Evolutionary conservation across 179 eudicot genomes (phyloP).

Genomic region (Nepenthes alata): DNA sequence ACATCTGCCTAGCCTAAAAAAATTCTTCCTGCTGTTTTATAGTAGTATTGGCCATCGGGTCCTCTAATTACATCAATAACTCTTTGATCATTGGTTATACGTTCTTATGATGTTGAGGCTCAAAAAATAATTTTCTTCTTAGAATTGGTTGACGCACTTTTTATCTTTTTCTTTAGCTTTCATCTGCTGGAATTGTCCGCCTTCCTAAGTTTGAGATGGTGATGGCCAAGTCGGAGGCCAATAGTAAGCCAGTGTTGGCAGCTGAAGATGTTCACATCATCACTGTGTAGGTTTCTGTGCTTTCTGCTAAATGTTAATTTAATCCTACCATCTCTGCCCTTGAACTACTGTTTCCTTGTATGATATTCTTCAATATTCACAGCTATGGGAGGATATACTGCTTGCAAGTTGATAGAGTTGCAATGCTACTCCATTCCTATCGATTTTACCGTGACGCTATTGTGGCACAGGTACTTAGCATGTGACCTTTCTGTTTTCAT

Average conservation of each 20-base stretch:
- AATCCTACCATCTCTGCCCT: not conserved
- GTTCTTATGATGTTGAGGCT: not conserved
- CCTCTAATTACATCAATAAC: not conserved
- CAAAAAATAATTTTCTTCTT: not conserved
- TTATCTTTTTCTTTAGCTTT: constrained; percentile 42
- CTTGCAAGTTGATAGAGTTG: constrained; percentile 88
- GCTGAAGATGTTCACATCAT: constrained; percentile 73
- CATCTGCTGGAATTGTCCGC: constrained; percentile 75
- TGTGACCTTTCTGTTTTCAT: not conserved
- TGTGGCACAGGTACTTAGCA: constrained; percentile 63
- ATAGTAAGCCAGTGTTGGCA: constrained; percentile 70
- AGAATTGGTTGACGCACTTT: not conserved
- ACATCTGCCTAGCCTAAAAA: no score
- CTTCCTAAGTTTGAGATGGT: constrained; percentile 93
- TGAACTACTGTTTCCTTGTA: not conserved
- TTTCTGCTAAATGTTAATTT: not conserved
- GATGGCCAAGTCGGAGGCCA: constrained; percentile 77
- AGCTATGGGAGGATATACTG: constrained; percentile 98
- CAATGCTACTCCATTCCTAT: constrained; percentile 82
- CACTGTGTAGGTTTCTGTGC: constrained; percentile 57
- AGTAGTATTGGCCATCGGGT: no score
- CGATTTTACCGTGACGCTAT: constrained; percentile 97
- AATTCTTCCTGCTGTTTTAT: no score
- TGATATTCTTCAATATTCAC: constrained; percentile 8
- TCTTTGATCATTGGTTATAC: not conserved